Evolutionary conservation across 2,329 filamentous ascomycete species (phyloP).

Genomic region (Trichoderma sp.): DNA sequence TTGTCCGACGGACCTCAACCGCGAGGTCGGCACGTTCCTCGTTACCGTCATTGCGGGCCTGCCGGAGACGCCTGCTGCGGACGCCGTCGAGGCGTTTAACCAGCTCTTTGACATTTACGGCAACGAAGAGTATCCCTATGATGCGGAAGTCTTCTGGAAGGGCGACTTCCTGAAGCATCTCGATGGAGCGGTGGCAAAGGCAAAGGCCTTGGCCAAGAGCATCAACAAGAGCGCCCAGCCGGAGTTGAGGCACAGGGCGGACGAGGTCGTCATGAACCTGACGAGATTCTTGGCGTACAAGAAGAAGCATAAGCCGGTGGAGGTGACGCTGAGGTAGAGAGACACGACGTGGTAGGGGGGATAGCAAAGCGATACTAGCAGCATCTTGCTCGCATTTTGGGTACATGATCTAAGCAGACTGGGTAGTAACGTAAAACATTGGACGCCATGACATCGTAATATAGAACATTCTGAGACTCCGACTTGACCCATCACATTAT

Average conservation of each 20-base stretch:
- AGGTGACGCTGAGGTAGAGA: conserved; percentile 20
- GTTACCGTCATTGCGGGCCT: conserved; percentile 56
- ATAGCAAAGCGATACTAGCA: neutral
- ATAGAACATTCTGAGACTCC: conserved; percentile 9
- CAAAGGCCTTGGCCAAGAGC: conserved; percentile 58
- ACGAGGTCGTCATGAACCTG: conserved; percentile 64
- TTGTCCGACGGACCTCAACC: conserved; percentile 57
- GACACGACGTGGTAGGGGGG: neutral
- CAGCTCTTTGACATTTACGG: conserved; percentile 69
- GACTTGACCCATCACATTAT: neutral
- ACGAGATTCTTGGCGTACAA: conserved; percentile 66
- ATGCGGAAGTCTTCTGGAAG: conserved; percentile 66
- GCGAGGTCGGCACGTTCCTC: conserved; percentile 65
- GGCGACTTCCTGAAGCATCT: conserved; percentile 62
- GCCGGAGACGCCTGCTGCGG: conserved; percentile 57
- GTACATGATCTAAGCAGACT: neutral
- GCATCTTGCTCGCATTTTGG: neutral
- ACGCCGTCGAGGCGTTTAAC: conserved; percentile 65
- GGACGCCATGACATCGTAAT: neutral
- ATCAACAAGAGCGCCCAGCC: conserved; percentile 61
- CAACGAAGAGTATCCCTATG: conserved; percentile 60
- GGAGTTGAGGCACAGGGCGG: conserved; percentile 61
- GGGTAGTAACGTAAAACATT: no score
- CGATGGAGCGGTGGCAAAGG: conserved; percentile 56
- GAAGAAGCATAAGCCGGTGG: conserved; percentile 54